phyloP scores from a whole-genome alignment of 139 green algal genomes.

The Auxenochlorella pyrenoidosa region DNA sequence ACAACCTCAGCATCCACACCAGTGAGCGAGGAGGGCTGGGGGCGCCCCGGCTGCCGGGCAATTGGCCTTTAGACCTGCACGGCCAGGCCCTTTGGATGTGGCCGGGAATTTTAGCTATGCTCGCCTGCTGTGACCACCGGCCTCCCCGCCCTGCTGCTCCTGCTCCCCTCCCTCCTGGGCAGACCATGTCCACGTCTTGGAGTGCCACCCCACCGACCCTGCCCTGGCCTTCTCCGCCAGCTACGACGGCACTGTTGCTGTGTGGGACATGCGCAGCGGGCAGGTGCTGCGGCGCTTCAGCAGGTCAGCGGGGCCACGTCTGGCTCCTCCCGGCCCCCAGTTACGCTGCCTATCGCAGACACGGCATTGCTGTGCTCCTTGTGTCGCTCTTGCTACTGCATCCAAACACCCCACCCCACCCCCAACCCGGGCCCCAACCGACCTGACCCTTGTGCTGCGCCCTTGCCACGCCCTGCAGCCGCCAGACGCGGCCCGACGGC shows the following conservation, averaged over 20 bases:
- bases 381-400: not conserved
- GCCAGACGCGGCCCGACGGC: conserved; percentile 58
- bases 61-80: too few species aligned
- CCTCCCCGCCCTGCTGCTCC: not conserved
- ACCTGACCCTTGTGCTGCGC: not conserved
- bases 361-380: too few species aligned
- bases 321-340: too few species aligned
- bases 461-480: conserved; percentile 28
- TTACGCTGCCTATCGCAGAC: too few species aligned
- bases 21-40: not conserved
- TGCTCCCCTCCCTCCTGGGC: not conserved
- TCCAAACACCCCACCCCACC: too few species aligned
- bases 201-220: conserved; percentile 72
- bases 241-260: conserved; percentile 74
- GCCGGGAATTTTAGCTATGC: too few species aligned
- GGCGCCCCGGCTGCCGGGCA: too few species aligned
- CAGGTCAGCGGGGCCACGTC: not conserved
- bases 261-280: conserved; percentile 73
- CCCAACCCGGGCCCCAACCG: too few species aligned
- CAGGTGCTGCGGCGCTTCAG: conserved; percentile 53
- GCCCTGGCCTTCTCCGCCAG: conserved; percentile 69
- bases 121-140: not conserved
- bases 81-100: too few species aligned
- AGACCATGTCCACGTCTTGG: conserved; percentile 69
- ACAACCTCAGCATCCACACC: conserved; percentile 61